Base-by-base conservation (phyloP, 108 stramenopile species). In the Aurantiochytrium sp. region DNA sequence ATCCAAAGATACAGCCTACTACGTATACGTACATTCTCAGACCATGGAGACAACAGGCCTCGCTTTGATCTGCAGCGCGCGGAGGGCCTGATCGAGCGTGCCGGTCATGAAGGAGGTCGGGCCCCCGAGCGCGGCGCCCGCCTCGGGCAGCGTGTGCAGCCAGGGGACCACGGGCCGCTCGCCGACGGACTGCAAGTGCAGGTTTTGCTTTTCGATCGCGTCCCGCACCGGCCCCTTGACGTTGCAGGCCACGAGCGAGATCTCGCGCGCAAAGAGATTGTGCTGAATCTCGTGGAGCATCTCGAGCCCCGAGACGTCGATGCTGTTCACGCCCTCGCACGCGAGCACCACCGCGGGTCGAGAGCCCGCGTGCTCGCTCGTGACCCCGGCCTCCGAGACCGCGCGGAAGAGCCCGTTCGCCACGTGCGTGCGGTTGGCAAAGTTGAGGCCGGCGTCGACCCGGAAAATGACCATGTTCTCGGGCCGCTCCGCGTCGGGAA, bases 361-460 rank as follows among this genome's bases (percentile, higher is more conserved):
- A 6, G 21, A 30, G 6, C 45, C 39, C 45, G 73, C 45, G 21
- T 30, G 1, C 45, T 81, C 73, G n/a, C 6, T 24, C 6, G 1
- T 34, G 19, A 48, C 50, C 10, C 12, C 2, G 10, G 73, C 45
- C n/a, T 81, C 45, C 2, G 27, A 30, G 24, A 81, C 45, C 0
- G 73, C 73, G 36, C 73, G 39, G 19, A 81, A 81, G 34, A 94
- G 55, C 55, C 88, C 91, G 4, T 91, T 90, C 55, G 91, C 88
- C 15, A 94, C 86, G 55, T 89, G 90, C 31, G 90, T 85, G 4
- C 90, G 87, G 73, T 95, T 95, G 48, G 94, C 94, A 88, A 95
- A 95, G 91, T 93, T 93, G 32, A 95, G 86, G 22, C 90, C 87
- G n/a, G 93, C 93, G 68, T 94, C 93, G 32, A 95, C 90, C 24